These are phyloP conservation scores for Rutstroemia sp. DNA, from an alignment of 2,329 filamentous ascomycete species.

Conservation along the genomic window DNA sequence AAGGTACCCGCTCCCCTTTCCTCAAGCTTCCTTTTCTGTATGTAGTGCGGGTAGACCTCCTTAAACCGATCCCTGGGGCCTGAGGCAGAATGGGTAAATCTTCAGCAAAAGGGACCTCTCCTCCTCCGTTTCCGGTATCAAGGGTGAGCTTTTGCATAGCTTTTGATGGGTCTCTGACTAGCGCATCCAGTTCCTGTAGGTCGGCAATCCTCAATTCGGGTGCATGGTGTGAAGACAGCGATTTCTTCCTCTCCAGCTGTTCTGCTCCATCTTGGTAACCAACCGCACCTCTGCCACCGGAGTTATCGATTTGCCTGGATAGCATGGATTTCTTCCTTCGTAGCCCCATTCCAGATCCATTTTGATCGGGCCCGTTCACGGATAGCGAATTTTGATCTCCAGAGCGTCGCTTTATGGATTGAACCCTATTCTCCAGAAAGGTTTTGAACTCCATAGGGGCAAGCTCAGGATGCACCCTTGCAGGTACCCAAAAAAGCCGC, in stretches of 20 bases:
- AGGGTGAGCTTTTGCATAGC: slow-evolving; percentile 60
- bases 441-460: slow-evolving; percentile 95
- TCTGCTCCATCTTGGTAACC: slow-evolving; percentile 82
- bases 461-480: slow-evolving; percentile 86
- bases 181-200: slow-evolving; percentile 62
- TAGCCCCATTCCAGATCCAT: slow-evolving; percentile 52
- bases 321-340: slow-evolving; percentile 92
- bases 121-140: slow-evolving; percentile 23
- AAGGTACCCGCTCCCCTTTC: slow-evolving; percentile 66
- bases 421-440: slow-evolving; percentile 88
- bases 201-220: slow-evolving; percentile 55
- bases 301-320: slow-evolving; percentile 80
- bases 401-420: slow-evolving; percentile 79
- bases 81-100: slow-evolving; percentile 84
- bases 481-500: slow-evolving; percentile 90
- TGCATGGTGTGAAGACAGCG: slow-evolving; percentile 41
- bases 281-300: slow-evolving; percentile 46
- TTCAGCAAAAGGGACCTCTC: slow-evolving; percentile 39
- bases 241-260: slow-evolving; percentile 65
- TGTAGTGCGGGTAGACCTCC: slow-evolving; percentile 84
- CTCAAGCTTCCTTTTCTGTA: slow-evolving; percentile 83
- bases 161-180: slow-evolving; percentile 72
- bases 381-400: slow-evolving; percentile 59
- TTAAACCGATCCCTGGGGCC: slow-evolving; percentile 67
- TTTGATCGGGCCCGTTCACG: slow-evolving; percentile 46